Conservation (phyloP, 257 asterid species). For the Solanum microdontum region DNA sequence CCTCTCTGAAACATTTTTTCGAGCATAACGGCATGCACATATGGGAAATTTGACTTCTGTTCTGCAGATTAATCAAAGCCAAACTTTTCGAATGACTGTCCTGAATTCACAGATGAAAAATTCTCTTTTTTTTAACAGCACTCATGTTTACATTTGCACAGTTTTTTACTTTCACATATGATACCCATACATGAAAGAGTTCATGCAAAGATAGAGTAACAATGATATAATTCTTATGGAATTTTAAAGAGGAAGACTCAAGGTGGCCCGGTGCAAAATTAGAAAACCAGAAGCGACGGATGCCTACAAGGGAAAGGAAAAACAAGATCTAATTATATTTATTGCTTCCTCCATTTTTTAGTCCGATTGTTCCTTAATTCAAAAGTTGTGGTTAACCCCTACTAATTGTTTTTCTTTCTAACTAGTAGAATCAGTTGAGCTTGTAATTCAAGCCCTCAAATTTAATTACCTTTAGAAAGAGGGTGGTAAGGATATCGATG, state of each 20-base stretch:
- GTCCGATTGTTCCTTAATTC: neutral
- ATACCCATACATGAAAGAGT: neutral
- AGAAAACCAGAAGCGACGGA: neutral
- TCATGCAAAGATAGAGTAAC: neutral
- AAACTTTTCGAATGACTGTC: neutral
- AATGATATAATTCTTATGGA: neutral
- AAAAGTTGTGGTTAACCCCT: neutral
- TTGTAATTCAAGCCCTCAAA: neutral
- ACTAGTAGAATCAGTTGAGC: neutral
- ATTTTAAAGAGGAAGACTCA: neutral
- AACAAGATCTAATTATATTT: neutral
- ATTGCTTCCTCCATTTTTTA: neutral
- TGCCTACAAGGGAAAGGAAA: neutral
- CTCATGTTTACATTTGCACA: neutral
- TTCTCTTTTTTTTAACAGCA: neutral
- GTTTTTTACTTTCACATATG: neutral
- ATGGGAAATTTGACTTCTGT: neutral
- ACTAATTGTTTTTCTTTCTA: neutral
- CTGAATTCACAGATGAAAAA: neutral
- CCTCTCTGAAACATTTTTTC: neutral
- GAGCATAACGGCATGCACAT: neutral
- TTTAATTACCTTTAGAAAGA: neutral
- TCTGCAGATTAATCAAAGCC: neutral
- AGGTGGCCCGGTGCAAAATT: neutral
- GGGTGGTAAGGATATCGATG: neutral